Evolutionary conservation across 2,329 filamentous ascomycete species (phyloP).

Genomic region (Alternaria sp.): DNA sequence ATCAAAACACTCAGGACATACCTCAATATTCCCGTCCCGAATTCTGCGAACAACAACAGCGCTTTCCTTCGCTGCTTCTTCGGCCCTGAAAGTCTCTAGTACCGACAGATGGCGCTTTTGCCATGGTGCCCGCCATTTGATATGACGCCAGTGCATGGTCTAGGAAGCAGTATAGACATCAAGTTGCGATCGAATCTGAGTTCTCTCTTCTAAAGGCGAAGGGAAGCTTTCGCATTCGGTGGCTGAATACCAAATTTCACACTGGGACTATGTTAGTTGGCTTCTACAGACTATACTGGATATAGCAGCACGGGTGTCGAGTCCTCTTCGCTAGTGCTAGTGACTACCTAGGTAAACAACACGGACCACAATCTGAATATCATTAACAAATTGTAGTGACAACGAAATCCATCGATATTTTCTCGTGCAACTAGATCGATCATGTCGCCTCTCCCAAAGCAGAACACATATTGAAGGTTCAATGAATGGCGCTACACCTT

Average conservation of each 20-base stretch:
- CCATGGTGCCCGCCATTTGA: slow-evolving; percentile 3
- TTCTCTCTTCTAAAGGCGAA: not conserved
- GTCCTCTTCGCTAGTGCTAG: not conserved
- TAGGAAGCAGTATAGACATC: not conserved
- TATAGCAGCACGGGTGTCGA: not conserved
- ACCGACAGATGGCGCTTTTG: not conserved
- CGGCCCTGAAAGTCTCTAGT: slow-evolving; percentile 1
- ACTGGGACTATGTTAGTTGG: not conserved
- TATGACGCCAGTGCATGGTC: slow-evolving; percentile 9
- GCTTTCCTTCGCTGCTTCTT: not conserved
- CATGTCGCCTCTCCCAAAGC: not conserved
- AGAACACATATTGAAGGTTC: not conserved
- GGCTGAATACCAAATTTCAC: too few relatives aligned
- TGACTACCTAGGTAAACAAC: not conserved
- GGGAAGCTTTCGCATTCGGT: not conserved
- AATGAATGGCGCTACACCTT: not conserved
- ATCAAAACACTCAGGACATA: not conserved
- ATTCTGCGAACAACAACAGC: not conserved
- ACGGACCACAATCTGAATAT: not conserved
- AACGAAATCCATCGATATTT: not conserved
- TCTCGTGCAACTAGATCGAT: not conserved
- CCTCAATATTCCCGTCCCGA: not conserved
- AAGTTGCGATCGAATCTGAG: not conserved
- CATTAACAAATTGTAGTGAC: not conserved
- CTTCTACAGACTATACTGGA: not conserved